Evolutionary conservation across 768 basidiomycete species (phyloP), one percentile per base, ranked within the genome.

Genomic region (Lactarius hatsudake): DNA sequence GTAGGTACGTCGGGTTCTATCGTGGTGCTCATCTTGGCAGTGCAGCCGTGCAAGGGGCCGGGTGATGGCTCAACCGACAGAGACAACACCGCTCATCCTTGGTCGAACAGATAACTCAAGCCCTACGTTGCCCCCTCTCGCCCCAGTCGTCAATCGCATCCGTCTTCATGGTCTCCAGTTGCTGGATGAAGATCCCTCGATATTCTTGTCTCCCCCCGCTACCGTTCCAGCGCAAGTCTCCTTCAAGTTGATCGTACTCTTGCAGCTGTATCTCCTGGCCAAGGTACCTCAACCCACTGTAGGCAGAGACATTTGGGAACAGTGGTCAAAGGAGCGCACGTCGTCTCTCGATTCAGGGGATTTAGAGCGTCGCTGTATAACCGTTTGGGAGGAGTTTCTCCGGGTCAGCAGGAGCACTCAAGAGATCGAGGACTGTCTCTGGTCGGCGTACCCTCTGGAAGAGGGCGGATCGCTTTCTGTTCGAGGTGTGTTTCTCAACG

Each of bases 1-100:
- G 76, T 75, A 61, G 79, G 80, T 53, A 94, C 93, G 76, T 96
- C 94, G 36, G 94, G 87, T 75, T 96, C 94, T 64, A 96, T 96
- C 40, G 62, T 78, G 61, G 79, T 80, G 77, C 83, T 86, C 88
- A 89, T 89, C 55, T 40, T 58, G 42, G 55, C 40, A 28, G 30
- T 34, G n/a, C 55, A 58, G 34, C 55, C 43, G 20, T 12, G 43
- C 43, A n/a, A 45, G 20, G 36, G 43, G 20, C 10, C 43, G 20
- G 13, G 13, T 53, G 26, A 53, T 53, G 51, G 51, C 26, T 53
- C 51, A 36, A 62, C 70, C 61, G n/a, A 70, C 69, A 8, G 71
- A 71, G 32, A 34, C 69, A 4, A 71, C 71, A 2, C 58, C 68
- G 3, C 51, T 71, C n/a, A 42, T 71, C 43, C 53, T 34, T 51